Evolutionary conservation across 352 stramenopile genomes (phyloP), one percentile per base, ranked within the genome.

Genomic region (Phytophthora europaea): DNA sequence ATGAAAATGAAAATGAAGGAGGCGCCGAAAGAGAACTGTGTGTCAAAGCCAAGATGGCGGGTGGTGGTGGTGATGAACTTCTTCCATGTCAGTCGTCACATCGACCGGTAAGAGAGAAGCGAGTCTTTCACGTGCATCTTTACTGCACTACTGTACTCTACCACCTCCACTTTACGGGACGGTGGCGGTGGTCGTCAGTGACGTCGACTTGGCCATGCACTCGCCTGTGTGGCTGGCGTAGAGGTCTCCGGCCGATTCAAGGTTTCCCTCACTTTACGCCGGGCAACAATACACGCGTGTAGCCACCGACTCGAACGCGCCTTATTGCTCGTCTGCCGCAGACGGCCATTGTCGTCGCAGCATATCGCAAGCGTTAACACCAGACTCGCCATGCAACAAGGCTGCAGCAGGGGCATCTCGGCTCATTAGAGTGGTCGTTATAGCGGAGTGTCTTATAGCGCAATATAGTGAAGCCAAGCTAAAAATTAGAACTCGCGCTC

Each of bases 241-340:
- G 56, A 72, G 65, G 57, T 57, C 58, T 36, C 36, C 36, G 12
- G 13, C 36, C 52, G 43, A 65, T 67, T 72, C 65, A 72, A 62
- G 48, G 8, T 73, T 73, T 68, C 45, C 43, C 23, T 58, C 38
- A 54, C 48, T 54, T 26, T 54, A 33, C 9, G n/a, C n/a, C 9
- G 20, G 16, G 43, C 12, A 45, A 45, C 36, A 18, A 45, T 50
- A 16, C 43, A 22, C 9, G 28, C n/a, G 43, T 50, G 36, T 43
- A 45, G 12, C 36, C 36, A 45, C 36, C 36, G 36, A 45, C 36
- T 51, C 43, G 43, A 51, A 51, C 6, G 43, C 6, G 10, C 36
- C 8, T 43, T 4, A 16, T 45, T 23, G 45, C 18, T 51, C 45
- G 45, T 18, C 18, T 23, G 36, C 45, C 45, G 18, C 43, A 51